Base-by-base conservation (phyloP, 1,284 basidiomycete genomes). In the Heterobasidion annosum region DNA sequence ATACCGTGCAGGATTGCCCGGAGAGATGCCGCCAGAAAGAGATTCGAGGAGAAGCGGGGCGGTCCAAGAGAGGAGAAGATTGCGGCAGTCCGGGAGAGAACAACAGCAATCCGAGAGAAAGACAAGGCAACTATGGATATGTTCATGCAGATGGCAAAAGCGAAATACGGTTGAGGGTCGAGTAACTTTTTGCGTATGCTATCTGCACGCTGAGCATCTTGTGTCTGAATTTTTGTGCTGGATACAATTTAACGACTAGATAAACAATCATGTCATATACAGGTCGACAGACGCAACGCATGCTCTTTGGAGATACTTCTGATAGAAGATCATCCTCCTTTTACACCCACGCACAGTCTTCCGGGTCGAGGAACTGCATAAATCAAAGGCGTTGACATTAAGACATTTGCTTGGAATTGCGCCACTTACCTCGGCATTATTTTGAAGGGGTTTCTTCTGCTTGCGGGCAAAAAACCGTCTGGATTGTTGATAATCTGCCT, bases 91-190 rank as follows among this genome's bases (percentile, higher is more conserved):
- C 73, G 77, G 34, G 87, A 88, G 62, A 76, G 83, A 51, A 73
- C 73, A 0, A 73, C 65, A 40, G 77, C 75, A 1, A 70, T 81
- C 50, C 80, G 77, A 59, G 83, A 88, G 62, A 89, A 85, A 62
- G 88, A 90, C 61, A 83, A 81, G 67, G 83, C 81, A 15, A 91
- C 86, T 0, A 90, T 90, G 86, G 86, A 87, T 54, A 89, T 88
- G 86, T 88, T 91, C 65, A 83, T 86, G 67, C 79, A 84, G 61
- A 72, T 90, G 67, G 88, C 88, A 25, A 87, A 85, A 65, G 76
- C 85, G 60, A 73, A 84, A 57, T 90, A 86, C 61, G 88, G 85
- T 50, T 86, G 55, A 65, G 46, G 43, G 8, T 35, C 47, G 15
- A 19, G 46, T 52, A 13, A 7, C 54, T 44, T 43, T 15, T 43